Evolutionary conservation across 345 rosid genomes (phyloP).

Genomic region (Microthlaspi erraticum): DNA sequence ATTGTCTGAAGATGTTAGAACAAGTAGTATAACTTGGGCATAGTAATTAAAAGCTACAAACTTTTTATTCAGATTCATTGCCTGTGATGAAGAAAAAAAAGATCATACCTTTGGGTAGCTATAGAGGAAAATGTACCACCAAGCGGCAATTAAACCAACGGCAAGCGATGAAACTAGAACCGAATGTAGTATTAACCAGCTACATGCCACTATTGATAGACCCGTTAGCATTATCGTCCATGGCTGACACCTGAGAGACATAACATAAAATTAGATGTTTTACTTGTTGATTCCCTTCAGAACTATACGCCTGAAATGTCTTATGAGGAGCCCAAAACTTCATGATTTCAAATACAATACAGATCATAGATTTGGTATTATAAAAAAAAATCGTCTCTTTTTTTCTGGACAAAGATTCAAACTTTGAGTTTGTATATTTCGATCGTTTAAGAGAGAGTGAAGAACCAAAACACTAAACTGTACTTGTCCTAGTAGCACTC

Average conservation of each 20-base stretch:
- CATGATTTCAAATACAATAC: background rate
- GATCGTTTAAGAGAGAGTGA: background rate
- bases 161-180: slow-evolving; percentile 55
- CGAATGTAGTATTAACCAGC: slow-evolving; percentile 78
- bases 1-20: slow-evolving; percentile 5
- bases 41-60: background rate
- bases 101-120: slow-evolving; percentile 80
- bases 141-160: slow-evolving; percentile 52
- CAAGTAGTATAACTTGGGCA: background rate
- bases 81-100: background rate
- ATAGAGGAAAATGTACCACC: slow-evolving; percentile 94
- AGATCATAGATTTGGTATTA: background rate
- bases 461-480: background rate
- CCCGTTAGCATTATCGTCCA: slow-evolving; percentile 91
- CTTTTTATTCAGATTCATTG: slow-evolving; percentile 12
- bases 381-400: background rate
- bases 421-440: background rate
- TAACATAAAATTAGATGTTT: background rate
- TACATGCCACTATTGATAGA: slow-evolving; percentile 53
- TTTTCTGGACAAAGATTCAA: background rate
- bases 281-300: background rate
- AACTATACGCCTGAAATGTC: background rate
- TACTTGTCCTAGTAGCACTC: background rate
- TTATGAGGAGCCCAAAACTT: background rate
- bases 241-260: slow-evolving; percentile 83